Conservation (phyloP, 805 yeast genomes). For the Candida palmyrensis region DNA sequence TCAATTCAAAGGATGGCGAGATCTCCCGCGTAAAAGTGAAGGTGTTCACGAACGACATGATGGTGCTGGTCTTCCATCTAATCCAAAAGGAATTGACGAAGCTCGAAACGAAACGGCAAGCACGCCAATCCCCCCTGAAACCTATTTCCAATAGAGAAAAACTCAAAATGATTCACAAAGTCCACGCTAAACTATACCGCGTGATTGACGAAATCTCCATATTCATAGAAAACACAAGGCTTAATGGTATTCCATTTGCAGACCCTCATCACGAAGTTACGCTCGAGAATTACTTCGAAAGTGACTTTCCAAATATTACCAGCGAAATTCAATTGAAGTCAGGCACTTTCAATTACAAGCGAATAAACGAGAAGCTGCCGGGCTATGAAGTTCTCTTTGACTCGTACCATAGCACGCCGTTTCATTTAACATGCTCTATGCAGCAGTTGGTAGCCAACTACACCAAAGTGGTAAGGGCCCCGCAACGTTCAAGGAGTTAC, state of each 20-base stretch:
- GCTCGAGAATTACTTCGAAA: slow-evolving; percentile 16
- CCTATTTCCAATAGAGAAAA: slow-evolving; percentile 6
- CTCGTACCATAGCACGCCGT: slow-evolving; percentile 23
- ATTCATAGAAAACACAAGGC: slow-evolving; percentile 19
- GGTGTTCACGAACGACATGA: slow-evolving; percentile 18
- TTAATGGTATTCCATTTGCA: slow-evolving; percentile 27
- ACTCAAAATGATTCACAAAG: slow-evolving; percentile 3
- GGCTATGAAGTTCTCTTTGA: slow-evolving; percentile 37
- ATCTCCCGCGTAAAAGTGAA: slow-evolving; percentile 14
- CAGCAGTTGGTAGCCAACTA: slow-evolving; percentile 27
- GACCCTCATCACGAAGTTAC: slow-evolving; percentile 16
- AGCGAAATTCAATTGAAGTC: slow-evolving; percentile 21
- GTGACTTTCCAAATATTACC: slow-evolving; percentile 14
- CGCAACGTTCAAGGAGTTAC: background rate
- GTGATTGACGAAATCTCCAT: slow-evolving; percentile 20
- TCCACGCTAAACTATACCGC: slow-evolving; percentile 17
- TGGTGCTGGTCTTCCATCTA: slow-evolving; percentile 16
- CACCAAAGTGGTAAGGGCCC: slow-evolving; percentile 6
- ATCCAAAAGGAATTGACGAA: no score
- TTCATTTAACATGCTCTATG: slow-evolving; percentile 27
- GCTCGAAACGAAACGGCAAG: no score
- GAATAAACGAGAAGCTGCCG: slow-evolving; percentile 22
- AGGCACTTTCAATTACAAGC: slow-evolving; percentile 18
- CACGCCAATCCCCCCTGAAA: no score
- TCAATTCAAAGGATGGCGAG: slow-evolving; percentile 14